Conservation (phyloP, 1,284 basidiomycete genomes). For the Naganishia cerealis region DNA sequence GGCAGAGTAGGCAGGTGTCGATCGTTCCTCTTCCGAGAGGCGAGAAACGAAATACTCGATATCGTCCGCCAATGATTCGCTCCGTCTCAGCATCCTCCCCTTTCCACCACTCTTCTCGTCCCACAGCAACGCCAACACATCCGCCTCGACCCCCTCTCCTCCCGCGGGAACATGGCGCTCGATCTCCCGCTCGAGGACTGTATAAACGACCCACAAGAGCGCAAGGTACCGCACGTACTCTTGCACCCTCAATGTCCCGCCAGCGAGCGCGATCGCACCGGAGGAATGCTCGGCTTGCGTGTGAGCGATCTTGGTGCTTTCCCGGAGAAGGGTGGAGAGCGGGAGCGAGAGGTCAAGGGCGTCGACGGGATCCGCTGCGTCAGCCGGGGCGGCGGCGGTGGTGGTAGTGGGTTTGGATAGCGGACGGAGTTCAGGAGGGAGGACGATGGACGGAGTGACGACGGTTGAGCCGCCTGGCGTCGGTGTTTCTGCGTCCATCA, state of each 20-base stretch:
- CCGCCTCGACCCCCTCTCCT: slow-evolving; percentile 13
- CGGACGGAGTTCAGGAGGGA: slow-evolving; percentile 30
- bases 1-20: slow-evolving; percentile 52
- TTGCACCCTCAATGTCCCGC: slow-evolving; percentile 63
- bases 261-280: slow-evolving; percentile 64
- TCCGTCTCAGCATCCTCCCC: slow-evolving; percentile 30
- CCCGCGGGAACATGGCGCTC: slow-evolving; percentile 1
- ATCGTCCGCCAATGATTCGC: slow-evolving; percentile 61
- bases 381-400: neutral
- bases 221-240: slow-evolving; percentile 72
- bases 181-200: slow-evolving; percentile 34
- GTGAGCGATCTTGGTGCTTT: slow-evolving; percentile 65
- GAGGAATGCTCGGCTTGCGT: slow-evolving; percentile 63
- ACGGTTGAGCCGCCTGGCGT: slow-evolving; percentile 22
- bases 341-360: slow-evolving; percentile 49
- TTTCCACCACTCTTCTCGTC: slow-evolving; percentile 18
- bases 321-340: slow-evolving; percentile 57
- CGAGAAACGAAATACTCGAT: slow-evolving; percentile 52
- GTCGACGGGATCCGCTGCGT: neutral
- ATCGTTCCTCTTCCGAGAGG: neutral
- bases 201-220: slow-evolving; percentile 75
- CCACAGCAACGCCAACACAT: slow-evolving; percentile 28
- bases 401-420: slow-evolving; percentile 18
- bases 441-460: slow-evolving; percentile 31
- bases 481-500: slow-evolving; percentile 5